Evolutionary conservation across 768 basidiomycete species (phyloP), one percentile per base, ranked within the genome.

Genomic region (Lactarius psammicola): DNA sequence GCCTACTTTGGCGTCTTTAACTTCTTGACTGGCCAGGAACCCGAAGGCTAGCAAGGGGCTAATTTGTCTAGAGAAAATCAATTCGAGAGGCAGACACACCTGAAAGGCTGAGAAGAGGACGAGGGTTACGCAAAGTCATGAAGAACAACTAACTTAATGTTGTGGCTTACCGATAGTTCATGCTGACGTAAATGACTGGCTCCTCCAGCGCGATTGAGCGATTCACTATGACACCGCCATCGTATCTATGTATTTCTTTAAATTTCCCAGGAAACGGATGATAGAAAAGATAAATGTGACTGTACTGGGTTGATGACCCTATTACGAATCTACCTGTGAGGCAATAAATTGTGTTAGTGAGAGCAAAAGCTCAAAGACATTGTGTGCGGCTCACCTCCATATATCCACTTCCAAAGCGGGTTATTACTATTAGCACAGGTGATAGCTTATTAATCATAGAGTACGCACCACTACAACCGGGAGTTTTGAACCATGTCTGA

Each of bases 1-100:
- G 1, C 82, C 84, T 4, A 84, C 76, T 0, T 80, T 81, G 4
- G 83, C 84, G 11, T 75, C 78, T 56, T 79, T 80, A 2, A 84
- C 80, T 76, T 85, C 83, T 68, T 80, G 74, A 46, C 83, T 74
- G 2, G 79, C 79, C 38, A 85, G 66, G 72, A 86, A 86, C 5
- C 84, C 83, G 60, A 84, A 81, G 1, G 79, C 82, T 67, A 56
- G n/a, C 34, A 23, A 49, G 20, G n/a, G 4, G 4, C 20, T 15
- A n/a, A 9, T 46, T 9, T 2, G 4, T 44, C 2, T 5, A n/a
- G n/a, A 46, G 3, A 10, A 10, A n/a, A 54, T n/a, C 15, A 9
- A 6, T 6, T 0, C 3, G 33, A 20, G 18, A 33, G 1, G 4
- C 11, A 33, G 15, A 11, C 59, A 33, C 54, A 60, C 66, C 67